phyloP scores from a whole-genome alignment of 75 land plant genomes.

The Picea glauca region DNA sequence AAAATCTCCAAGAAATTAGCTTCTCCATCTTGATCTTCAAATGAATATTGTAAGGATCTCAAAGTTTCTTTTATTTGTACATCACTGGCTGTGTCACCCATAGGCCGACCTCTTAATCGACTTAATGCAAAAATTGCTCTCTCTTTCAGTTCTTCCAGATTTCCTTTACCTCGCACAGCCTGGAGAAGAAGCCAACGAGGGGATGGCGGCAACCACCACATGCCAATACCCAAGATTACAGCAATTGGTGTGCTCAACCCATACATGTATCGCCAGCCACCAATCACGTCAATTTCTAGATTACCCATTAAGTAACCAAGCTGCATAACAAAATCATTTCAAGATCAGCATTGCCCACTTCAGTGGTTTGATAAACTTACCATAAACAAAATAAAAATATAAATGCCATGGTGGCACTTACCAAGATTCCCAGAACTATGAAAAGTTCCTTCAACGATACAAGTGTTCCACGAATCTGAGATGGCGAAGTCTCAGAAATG shows the following conservation, averaged over 20 bases:
- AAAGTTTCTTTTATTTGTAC: constrained; percentile 66
- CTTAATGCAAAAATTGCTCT: constrained; percentile 56
- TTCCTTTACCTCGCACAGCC: constrained; percentile 77
- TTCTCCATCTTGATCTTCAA: constrained; percentile 45
- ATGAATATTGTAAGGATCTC: constrained; percentile 47
- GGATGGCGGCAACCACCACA: constrained; percentile 92
- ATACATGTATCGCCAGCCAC: constrained; percentile 98
- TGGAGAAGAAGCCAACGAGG: constrained; percentile 95
- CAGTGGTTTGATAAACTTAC: constrained; percentile 2
- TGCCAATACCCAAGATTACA: constrained; percentile 74
- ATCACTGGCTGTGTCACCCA: constrained; percentile 46
- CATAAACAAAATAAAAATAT: not conserved
- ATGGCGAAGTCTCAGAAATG: constrained; percentile 96
- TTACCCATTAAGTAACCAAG: constrained; percentile 81
- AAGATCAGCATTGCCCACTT: not conserved
- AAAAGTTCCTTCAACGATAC: constrained; percentile 93
- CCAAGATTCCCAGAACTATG: constrained; percentile 91
- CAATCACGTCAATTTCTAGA: constrained; percentile 56
- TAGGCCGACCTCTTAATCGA: constrained; percentile 57
- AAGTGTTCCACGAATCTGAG: constrained; percentile 85
- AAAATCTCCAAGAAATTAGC: constrained; percentile 73
- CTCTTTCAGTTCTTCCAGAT: constrained; percentile 52
- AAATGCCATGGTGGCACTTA: constrained; percentile 13
- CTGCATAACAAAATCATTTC: constrained; percentile 26
- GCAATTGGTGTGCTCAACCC: constrained; percentile 78